Evolutionary conservation across 148 eudicot genomes (phyloP), one percentile per base, ranked within the genome.

Genomic region (Amaranthus hypochondriacus): DNA sequence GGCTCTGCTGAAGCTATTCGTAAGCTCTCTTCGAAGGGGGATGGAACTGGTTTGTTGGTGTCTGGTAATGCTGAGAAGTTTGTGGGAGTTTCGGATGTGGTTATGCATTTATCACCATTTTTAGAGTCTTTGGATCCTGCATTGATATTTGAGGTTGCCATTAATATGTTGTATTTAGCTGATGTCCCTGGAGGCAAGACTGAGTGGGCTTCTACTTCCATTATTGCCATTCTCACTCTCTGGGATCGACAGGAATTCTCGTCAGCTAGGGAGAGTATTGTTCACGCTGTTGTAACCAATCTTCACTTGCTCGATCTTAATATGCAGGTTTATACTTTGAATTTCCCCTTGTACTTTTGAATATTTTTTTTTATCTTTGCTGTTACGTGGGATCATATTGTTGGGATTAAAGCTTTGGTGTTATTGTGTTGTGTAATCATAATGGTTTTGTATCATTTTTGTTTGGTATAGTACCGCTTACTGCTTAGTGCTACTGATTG

Each of bases 101-200:
- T 95, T n/a, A 81, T 89, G 50, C 98, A 95, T 87, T 77, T 95
- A 81, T 89, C 90, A 3, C 98, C 98, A 2, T 95, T 87, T 74
- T 64, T 95, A 76, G 87, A 87, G 51, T 87, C 93, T 2, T 83
- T 95, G 76, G 98, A 95, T 66, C 96, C 98, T 1, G 97, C 98
- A 1, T 80, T 92, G 87, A 90, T 95, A 50, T 95, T 87, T 62
- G 98, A 95, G 83, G 98, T 95, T 77, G 98, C 87, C 13, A 90
- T 89, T 68, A 92, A 95, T 79, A 92, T 95, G 99, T 72, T 92
- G 77, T 95, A 86, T 78, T 74, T 94, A 83, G 98, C 98, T 76
- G 99, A 95, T 88, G 99, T 95, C 18, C 90, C 97, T 42, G 99
- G 99, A 28, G 99, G 99, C 64, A 95, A 90, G 84, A 96, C 99